Evolutionary conservation across 345 rosid genomes (phyloP).

Genomic region (Salix purpurea): DNA sequence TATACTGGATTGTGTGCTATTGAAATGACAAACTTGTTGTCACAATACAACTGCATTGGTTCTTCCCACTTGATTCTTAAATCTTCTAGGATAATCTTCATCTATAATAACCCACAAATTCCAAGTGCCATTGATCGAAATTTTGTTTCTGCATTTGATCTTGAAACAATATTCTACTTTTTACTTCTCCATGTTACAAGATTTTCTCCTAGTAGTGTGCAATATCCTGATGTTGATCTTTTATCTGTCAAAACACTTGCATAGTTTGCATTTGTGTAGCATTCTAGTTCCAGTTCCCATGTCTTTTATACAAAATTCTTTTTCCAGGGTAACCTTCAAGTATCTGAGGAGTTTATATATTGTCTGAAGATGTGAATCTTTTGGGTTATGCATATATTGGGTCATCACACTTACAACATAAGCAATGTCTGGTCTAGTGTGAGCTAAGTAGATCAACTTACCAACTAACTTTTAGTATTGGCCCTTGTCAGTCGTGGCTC

Average conservation of each 20-base stretch:
- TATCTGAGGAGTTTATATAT: neutral
- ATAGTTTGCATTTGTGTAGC: neutral
- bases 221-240: neutral
- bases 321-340: neutral
- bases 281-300: neutral
- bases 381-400: neutral
- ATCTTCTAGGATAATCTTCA: too few species aligned
- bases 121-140: neutral
- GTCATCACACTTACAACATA: too few species aligned
- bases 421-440: too few species aligned
- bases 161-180: neutral
- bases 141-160: neutral
- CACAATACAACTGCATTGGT: too few species aligned
- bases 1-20: too few species aligned
- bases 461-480: too few species aligned
- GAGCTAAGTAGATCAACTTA: too few species aligned
- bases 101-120: neutral
- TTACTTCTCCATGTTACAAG: neutral
- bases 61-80: too few species aligned
- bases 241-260: neutral
- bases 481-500: too few species aligned
- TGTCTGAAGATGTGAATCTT: neutral
- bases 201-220: neutral
- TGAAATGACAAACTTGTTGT: too few species aligned
- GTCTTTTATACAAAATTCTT: too few species aligned